These are phyloP conservation scores for Pyrus hybrid DNA, from an alignment of 331 rosid species.

Conservation along the genomic window DNA sequence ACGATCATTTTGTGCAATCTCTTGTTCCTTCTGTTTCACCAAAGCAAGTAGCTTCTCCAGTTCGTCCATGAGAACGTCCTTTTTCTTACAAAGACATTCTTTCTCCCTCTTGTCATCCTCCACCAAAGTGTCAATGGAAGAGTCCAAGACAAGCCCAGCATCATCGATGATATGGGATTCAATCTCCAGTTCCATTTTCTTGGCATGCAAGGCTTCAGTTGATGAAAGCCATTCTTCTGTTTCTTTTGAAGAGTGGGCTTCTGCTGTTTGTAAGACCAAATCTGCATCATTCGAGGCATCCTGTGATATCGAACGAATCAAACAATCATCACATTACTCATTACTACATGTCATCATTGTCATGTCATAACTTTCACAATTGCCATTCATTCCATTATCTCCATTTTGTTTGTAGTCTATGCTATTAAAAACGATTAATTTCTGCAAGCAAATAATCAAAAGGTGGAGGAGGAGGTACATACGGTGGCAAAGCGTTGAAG, in stretches of 20 bases:
- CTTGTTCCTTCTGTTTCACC: constrained; percentile 60
- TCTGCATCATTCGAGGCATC: constrained; percentile 54
- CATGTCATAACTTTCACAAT: too few species aligned
- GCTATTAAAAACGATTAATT: background rate
- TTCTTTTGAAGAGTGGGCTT: constrained; percentile 33
- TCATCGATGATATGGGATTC: constrained; percentile 55
- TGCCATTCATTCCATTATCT: background rate
- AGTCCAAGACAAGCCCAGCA: constrained; percentile 41
- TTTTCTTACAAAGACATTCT: constrained; percentile 47
- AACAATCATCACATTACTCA: background rate
- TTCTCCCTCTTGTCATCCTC: constrained; percentile 60
- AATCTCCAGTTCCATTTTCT: constrained; percentile 70
- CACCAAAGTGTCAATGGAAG: constrained; percentile 47
- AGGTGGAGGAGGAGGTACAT: constrained; percentile 11
- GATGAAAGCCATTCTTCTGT: constrained; percentile 50
- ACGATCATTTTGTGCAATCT: constrained; percentile 57
- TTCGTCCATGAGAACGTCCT: constrained; percentile 35
- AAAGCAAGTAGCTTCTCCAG: constrained; percentile 56
- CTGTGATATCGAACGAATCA: constrained; percentile 21
- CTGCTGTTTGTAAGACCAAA: constrained; percentile 36
- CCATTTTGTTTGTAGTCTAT: background rate
- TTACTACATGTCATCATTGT: background rate
- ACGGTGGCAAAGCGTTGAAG: constrained; percentile 48
- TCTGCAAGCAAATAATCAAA: too few species aligned
- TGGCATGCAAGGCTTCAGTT: constrained; percentile 60